phyloP scores from a whole-genome alignment of 805 yeast genomes.

The Lachancea mirantina region DNA sequence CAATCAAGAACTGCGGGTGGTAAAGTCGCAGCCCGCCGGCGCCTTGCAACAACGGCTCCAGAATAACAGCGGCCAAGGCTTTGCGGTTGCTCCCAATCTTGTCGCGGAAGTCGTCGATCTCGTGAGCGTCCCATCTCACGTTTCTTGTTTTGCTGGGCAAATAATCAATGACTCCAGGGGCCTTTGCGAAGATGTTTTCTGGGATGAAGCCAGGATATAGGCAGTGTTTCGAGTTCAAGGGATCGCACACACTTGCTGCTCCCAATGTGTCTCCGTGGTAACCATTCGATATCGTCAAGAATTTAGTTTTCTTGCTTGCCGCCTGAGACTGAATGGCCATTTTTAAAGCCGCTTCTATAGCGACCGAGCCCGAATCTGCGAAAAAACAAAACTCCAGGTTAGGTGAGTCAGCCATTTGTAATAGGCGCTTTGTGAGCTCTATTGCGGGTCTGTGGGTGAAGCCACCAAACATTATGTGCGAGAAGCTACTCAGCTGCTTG shows the following conservation, averaged over 20 bases:
- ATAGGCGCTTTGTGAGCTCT: slow-evolving; percentile 24
- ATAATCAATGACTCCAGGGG: slow-evolving; percentile 17
- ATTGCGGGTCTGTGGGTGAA: slow-evolving; percentile 29
- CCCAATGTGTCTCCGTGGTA: slow-evolving; percentile 37
- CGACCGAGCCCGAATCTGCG: slow-evolving; percentile 29
- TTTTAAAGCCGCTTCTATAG: slow-evolving; percentile 36
- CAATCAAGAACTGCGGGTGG: slow-evolving; percentile 28
- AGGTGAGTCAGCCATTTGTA: slow-evolving; percentile 26
- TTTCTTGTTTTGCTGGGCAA: slow-evolving; percentile 12
- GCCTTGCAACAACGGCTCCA: slow-evolving; percentile 35
- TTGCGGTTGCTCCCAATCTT: slow-evolving; percentile 26
- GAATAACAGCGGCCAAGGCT: slow-evolving; percentile 31
- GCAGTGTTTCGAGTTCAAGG: slow-evolving; percentile 31
- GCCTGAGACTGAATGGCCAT: slow-evolving; percentile 31
- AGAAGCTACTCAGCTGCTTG: slow-evolving; percentile 26
- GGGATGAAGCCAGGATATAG: slow-evolving; percentile 27
- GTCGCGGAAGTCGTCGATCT: slow-evolving; percentile 24
- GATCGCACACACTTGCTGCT: slow-evolving; percentile 34
- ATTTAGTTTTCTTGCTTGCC: slow-evolving; percentile 13
- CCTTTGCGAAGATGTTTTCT: slow-evolving; percentile 23
- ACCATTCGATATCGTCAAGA: slow-evolving; percentile 31
- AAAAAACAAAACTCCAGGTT: slow-evolving; percentile 17
- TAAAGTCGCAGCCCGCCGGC: slow-evolving; percentile 36
- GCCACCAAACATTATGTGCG: slow-evolving; percentile 29
- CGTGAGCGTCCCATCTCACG: slow-evolving; percentile 20